phyloP scores from a whole-genome alignment of 2,329 filamentous ascomycete species.

The Colletotrichum horii region DNA sequence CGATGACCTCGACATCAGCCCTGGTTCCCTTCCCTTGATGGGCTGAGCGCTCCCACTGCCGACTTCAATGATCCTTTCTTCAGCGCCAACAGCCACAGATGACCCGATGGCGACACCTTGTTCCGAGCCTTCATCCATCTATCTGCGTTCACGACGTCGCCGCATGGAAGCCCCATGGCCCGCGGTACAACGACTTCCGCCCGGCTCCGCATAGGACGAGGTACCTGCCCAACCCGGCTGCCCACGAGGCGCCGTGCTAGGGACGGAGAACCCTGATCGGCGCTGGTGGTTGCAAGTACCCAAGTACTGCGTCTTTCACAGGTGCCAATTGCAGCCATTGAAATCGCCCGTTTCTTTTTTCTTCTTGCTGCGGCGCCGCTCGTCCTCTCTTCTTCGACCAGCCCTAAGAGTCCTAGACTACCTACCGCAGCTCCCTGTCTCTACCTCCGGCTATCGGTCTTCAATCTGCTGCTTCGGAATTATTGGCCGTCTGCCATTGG shows the following conservation, averaged over 20 bases:
- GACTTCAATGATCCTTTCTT: neutral
- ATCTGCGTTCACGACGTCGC: neutral
- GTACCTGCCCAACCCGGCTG: slow-evolving; percentile 7
- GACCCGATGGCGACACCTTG: neutral
- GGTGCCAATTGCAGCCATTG: neutral
- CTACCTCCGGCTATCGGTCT: slow-evolving; percentile 18
- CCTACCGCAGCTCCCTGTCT: neutral
- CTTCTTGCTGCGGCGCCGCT: neutral
- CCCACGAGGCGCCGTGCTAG: neutral
- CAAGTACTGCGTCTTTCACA: neutral
- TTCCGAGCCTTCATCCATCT: neutral
- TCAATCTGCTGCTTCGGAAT: neutral
- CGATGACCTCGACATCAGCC: neutral
- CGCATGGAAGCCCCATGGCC: neutral
- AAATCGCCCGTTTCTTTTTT: neutral
- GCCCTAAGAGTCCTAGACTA: neutral
- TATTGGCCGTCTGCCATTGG: neutral
- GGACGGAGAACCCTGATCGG: slow-evolving; percentile 20
- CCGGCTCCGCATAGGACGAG: neutral
- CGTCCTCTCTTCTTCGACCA: neutral
- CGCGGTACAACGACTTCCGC: neutral
- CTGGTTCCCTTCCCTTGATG: neutral
- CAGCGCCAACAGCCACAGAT: neutral
- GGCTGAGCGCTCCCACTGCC: neutral
- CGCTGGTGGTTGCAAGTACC: neutral